phyloP scores from a whole-genome alignment of 2,329 filamentous ascomycete species.

The Lojkania enalia region DNA sequence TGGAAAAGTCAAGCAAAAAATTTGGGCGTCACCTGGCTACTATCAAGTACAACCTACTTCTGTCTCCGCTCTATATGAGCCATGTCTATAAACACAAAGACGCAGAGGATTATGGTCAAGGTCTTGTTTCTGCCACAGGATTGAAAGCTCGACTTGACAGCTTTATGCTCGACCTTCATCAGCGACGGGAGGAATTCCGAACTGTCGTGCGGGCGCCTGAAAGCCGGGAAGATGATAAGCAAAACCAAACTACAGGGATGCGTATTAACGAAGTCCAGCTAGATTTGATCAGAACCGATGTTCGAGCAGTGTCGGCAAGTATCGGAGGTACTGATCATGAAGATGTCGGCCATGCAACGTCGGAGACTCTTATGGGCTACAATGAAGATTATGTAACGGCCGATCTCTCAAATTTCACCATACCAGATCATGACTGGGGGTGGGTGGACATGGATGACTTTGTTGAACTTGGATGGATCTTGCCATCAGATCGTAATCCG shows the following conservation, averaged over 20 bases:
- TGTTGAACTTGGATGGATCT: conserved; percentile 94
- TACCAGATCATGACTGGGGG: conserved; percentile 90
- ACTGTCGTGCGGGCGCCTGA: conserved; percentile 71
- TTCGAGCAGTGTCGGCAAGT: conserved; percentile 88
- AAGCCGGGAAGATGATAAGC: conserved; percentile 62
- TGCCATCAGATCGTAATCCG: conserved; percentile 86
- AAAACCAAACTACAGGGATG: conserved; percentile 86
- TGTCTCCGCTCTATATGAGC: conserved; percentile 91
- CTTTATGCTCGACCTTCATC: conserved; percentile 95
- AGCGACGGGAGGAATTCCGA: conserved; percentile 88
- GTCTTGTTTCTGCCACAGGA: conserved; percentile 87
- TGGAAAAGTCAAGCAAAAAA: conserved; percentile 97
- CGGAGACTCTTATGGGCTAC: conserved; percentile 62
- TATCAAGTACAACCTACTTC: conserved; percentile 92
- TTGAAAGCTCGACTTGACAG: conserved; percentile 94
- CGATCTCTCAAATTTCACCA: conserved; percentile 84
- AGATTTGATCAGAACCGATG: conserved; percentile 87
- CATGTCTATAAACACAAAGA: conserved; percentile 99
- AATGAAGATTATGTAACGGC: conserved; percentile 55
- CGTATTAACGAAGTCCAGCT: conserved; percentile 94
- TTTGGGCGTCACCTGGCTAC: conserved; percentile 97
- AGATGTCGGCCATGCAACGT: conserved; percentile 68
- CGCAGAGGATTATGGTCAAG: conserved; percentile 77
- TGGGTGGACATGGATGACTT: conserved; percentile 99
- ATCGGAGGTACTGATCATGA: conserved; percentile 80